Base-by-base conservation (phyloP, 2,329 filamentous ascomycete genomes). In the Cadophora malorum region DNA sequence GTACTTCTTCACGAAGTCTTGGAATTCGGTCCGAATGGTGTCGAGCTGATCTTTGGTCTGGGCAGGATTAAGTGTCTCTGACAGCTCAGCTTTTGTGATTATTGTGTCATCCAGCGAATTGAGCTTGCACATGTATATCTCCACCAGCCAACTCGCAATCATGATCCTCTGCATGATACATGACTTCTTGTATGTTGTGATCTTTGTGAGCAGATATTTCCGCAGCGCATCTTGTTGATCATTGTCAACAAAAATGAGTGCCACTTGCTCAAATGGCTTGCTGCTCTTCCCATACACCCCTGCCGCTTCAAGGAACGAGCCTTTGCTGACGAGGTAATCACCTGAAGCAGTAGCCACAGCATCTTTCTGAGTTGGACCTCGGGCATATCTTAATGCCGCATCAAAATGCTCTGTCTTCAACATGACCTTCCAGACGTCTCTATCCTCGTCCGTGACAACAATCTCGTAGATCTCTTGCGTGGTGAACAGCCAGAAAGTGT, bases 401-500 rank as follows among this genome's bases (percentile, higher is more conserved):
- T 97, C 94, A 73, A 97, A 99, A 73, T 96, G 90, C 74, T 96
- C 91, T 72, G 90, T 87, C 75, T 91, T 88, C 67, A 97, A 85
- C 88, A 98, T 92, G 63, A 98, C 93, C 77, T 93, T 93, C 96
- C 96, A 99, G 19, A 98, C 88, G 78, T 98, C 92, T 73, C 96
- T 85, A 73, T 94, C 92, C 79, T 99, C 96, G 66, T 98, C 93
- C 55, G 90, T 91, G 14, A 95, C 91, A 14, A 96, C 92, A 67
- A 99, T 91, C 80, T 99, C 96, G 74, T 94, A 97, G 62, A 99
- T 97, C 75, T 97, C 94, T 66, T 92, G 87, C 0, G 88, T 86
- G 0, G 95, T 98, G 76, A 98, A 97, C 1, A 99, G 85, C 96
- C 96, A 99, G 77, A 95, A 97, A 0, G 96, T 99, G 76, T 95